These are phyloP conservation scores for Trichoderma lentiforme DNA, from an alignment of 2,329 filamentous ascomycete species.

Conservation along the genomic window DNA sequence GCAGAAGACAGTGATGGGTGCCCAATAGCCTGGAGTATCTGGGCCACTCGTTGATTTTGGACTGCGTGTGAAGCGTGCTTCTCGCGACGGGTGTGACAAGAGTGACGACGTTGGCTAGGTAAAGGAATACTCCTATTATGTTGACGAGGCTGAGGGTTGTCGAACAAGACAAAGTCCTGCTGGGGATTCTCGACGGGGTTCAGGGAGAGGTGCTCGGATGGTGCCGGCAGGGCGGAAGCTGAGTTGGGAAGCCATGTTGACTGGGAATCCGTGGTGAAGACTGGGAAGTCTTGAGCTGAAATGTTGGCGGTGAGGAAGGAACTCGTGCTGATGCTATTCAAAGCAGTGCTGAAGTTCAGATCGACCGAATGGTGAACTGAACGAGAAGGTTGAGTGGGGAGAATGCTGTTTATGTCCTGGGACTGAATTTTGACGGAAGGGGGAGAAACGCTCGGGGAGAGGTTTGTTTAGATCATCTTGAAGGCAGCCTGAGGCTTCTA, in stretches of 20 bases:
- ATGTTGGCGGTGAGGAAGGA: slow-evolving; percentile 55
- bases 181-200: slow-evolving; percentile 49
- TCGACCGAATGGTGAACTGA: slow-evolving; percentile 58
- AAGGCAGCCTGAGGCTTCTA: slow-evolving; percentile 37
- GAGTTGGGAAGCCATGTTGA: slow-evolving; percentile 78
- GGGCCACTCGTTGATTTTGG: slow-evolving; percentile 58
- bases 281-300: slow-evolving; percentile 63
- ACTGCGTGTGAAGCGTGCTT: slow-evolving; percentile 37
- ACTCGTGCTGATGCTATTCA: slow-evolving; percentile 56
- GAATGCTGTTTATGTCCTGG: slow-evolving; percentile 36
- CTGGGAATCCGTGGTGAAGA: slow-evolving; percentile 80
- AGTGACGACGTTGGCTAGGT: slow-evolving; percentile 44
- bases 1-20: slow-evolving; percentile 52
- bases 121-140: slow-evolving; percentile 40
- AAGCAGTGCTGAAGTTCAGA: slow-evolving; percentile 66
- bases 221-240: slow-evolving; percentile 60
- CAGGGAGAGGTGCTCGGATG: slow-evolving; percentile 55
- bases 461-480: slow-evolving; percentile 59
- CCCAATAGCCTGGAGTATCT: slow-evolving; percentile 57
- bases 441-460: slow-evolving; percentile 37
- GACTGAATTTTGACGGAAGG: slow-evolving; percentile 54
- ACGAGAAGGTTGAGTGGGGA: slow-evolving; percentile 47
- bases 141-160: slow-evolving; percentile 44
- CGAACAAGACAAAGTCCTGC: slow-evolving; percentile 79
- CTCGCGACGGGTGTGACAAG: slow-evolving; percentile 45